These are phyloP conservation scores for Lactifluus echinatus DNA, from an alignment of 768 basidiomycete genomes.

Conservation along the genomic window DNA sequence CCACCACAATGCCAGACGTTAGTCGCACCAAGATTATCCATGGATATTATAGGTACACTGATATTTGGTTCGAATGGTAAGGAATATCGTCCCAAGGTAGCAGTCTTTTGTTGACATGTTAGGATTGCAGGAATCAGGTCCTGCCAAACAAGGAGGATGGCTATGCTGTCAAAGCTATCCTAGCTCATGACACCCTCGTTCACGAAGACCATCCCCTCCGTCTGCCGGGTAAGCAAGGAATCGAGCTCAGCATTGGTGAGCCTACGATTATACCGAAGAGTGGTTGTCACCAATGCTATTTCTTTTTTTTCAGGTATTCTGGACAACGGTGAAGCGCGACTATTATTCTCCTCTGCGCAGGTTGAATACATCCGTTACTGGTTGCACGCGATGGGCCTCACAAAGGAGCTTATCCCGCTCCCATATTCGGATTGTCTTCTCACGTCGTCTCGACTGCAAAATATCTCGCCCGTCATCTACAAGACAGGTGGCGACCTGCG, in stretches of 20 bases:
- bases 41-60: conserved; percentile 78
- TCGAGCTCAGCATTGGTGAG: conserved; percentile 63
- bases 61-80: conserved; percentile 79
- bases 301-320: conserved; percentile 43
- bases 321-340: conserved; percentile 62
- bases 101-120: not conserved
- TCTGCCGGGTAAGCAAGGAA: conserved; percentile 51
- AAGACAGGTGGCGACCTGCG: conserved; percentile 45
- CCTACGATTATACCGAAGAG: not conserved
- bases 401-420: conserved; percentile 53
- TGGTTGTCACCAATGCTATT: not conserved
- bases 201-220: conserved; percentile 67
- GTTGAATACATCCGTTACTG: conserved; percentile 82
- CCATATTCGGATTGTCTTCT: conserved; percentile 75
- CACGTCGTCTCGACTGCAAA: conserved; percentile 46
- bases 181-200: conserved; percentile 62
- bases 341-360: conserved; percentile 76
- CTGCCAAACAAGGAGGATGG: conserved; percentile 53
- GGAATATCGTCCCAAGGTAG: not conserved
- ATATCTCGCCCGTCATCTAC: conserved; percentile 51
- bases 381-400: conserved; percentile 67
- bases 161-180: conserved; percentile 55
- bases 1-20: conserved; percentile 23
- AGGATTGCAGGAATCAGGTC: conserved; percentile 41
- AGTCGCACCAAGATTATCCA: conserved; percentile 34